phyloP scores from a whole-genome alignment of 1,284 basidiomycete genomes.

The Rhodotorula sp. region DNA sequence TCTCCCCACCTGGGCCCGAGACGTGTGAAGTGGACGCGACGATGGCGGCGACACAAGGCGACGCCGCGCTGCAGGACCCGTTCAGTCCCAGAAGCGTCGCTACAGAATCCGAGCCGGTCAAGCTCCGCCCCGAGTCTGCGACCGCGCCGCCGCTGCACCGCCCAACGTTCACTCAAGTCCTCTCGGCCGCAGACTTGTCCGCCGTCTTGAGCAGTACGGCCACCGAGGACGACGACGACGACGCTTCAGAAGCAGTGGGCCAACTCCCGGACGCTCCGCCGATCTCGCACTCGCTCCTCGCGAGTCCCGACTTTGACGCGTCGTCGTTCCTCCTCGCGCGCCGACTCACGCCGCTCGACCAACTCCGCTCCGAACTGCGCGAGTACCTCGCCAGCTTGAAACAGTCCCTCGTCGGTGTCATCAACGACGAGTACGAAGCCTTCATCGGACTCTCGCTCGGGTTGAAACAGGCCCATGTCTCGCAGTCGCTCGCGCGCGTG shows the following conservation, averaged over 20 bases:
- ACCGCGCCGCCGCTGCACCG: conserved; percentile 8
- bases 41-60: not conserved
- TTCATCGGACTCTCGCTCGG: conserved; percentile 73
- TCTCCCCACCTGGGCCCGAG: no score
- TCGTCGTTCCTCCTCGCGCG: conserved; percentile 34
- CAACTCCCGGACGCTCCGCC: conserved; percentile 29
- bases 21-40: not conserved
- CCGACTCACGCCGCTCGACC: conserved; percentile 36
- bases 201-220: not conserved
- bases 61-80: conserved; percentile 6
- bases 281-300: conserved; percentile 20
- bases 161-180: conserved; percentile 27
- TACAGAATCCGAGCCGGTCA: not conserved
- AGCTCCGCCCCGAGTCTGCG: not conserved
- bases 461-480: conserved; percentile 36
- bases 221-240: not conserved
- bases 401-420: conserved; percentile 88
- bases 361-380: conserved; percentile 60
- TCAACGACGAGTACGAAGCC: conserved; percentile 96
- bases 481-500: conserved; percentile 34
- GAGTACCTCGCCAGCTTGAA: conserved; percentile 80
- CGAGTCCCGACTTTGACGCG: conserved; percentile 23
- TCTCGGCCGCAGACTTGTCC: conserved; percentile 21
- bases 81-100: not conserved
- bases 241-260: not conserved